Conservation (phyloP, 1,284 basidiomycete genomes). For the Somion occarium region DNA sequence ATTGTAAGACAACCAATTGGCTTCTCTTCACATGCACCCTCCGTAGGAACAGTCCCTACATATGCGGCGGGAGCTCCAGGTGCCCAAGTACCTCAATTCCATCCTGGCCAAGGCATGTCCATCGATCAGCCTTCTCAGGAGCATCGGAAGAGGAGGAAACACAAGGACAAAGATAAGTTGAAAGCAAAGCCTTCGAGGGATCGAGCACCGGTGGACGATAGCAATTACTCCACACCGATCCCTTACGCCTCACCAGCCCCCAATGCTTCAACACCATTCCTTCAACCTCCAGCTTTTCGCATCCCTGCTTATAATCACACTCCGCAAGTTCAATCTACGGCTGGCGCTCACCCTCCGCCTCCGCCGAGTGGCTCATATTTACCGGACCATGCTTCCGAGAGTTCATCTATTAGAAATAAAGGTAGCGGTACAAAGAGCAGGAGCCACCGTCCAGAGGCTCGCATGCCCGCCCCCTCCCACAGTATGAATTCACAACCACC, state of each 20-base stretch:
- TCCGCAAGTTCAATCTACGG: not conserved
- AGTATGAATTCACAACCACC: not conserved
- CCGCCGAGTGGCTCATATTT: not conserved
- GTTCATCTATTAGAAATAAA: not conserved
- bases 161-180: slow-evolving; percentile 1
- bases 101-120: not conserved
- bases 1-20: not conserved
- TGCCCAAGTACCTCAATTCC: not conserved
- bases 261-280: not conserved
- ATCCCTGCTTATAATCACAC: not conserved
- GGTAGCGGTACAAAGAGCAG: not conserved
- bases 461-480: not conserved
- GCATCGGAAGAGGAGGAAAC: slow-evolving; percentile 1
- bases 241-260: not conserved
- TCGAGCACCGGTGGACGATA: not conserved
- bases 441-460: not conserved
- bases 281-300: not conserved
- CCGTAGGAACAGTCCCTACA: not conserved
- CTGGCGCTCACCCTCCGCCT: not conserved
- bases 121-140: not conserved
- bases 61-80: not conserved
- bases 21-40: not conserved
- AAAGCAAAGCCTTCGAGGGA: not conserved
- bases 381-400: not conserved
- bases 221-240: not conserved